These are phyloP conservation scores for Schrenkiella parvula DNA, from an alignment of 345 rosid species.

Conservation along the genomic window DNA sequence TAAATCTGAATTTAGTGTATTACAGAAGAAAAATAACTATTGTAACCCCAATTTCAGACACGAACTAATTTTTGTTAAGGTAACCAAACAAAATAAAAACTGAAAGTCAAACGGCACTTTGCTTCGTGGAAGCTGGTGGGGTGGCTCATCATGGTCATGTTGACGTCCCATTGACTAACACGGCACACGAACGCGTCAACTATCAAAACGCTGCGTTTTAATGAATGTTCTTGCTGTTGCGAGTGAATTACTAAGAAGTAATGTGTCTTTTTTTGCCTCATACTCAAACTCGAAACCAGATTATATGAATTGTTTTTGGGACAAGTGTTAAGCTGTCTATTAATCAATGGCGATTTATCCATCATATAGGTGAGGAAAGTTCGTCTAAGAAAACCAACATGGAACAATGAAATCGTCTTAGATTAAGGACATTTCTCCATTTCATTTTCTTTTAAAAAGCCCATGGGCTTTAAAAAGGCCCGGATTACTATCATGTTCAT, in stretches of 20 bases:
- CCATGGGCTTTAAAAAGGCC: not conserved
- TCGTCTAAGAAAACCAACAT: not conserved
- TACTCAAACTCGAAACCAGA: too few species aligned
- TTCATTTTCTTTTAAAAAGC: not conserved
- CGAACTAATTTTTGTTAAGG: not conserved
- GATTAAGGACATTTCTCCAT: not conserved
- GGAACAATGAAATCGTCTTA: not conserved
- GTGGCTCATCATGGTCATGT: not conserved
- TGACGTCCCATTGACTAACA: not conserved
- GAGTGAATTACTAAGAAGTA: too few species aligned
- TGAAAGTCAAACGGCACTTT: not conserved
- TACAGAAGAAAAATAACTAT: not conserved
- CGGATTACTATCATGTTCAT: not conserved
- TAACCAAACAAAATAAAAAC: not conserved
- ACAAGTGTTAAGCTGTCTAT: too few species aligned
- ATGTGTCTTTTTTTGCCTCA: too few species aligned
- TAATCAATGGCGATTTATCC: too few species aligned
- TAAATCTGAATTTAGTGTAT: not conserved
- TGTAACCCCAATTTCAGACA: not conserved
- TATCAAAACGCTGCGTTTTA: not conserved
- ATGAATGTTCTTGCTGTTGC: not conserved
- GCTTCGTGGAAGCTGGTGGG: not conserved
- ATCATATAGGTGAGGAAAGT: too few species aligned
- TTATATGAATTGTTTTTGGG: too few species aligned
- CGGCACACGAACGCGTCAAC: not conserved